phyloP scores from a whole-genome alignment of 192 early-diverging fungal genomes.

The Linnemannia hyalina region DNA sequence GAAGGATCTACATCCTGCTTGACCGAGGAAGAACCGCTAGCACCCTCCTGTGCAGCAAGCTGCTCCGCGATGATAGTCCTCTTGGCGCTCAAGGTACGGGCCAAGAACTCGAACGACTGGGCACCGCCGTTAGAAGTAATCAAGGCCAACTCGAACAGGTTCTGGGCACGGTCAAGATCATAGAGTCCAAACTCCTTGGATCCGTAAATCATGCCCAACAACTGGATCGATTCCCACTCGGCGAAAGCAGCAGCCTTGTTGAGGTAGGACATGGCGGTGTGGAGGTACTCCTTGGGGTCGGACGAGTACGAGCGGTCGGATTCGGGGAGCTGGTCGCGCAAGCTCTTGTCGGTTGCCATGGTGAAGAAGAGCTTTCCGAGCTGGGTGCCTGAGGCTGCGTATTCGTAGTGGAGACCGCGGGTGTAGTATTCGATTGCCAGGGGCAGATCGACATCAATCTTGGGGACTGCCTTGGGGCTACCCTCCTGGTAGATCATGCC shows the following conservation, averaged over 20 bases:
- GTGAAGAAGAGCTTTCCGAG: conserved; percentile 43
- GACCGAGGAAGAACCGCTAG: conserved; percentile 34
- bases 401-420: conserved; percentile 59
- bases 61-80: conserved; percentile 51
- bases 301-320: conserved; percentile 9
- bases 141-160: conserved; percentile 63
- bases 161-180: conserved; percentile 64
- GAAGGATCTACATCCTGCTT: conserved; percentile 36
- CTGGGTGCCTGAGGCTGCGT: conserved; percentile 62
- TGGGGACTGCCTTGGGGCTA: conserved; percentile 29
- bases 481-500: conserved; percentile 65
- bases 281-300: conserved; percentile 57
- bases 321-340: conserved; percentile 32
- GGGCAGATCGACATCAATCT: conserved; percentile 48
- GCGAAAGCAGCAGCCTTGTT: conserved; percentile 37
- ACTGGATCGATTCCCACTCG: conserved; percentile 62
- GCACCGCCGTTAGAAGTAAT: conserved; percentile 59
- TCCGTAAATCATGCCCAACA: conserved; percentile 67
- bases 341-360: conserved; percentile 25
- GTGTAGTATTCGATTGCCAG: conserved; percentile 58
- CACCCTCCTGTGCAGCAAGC: conserved; percentile 51
- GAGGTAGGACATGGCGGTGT: conserved; percentile 54
- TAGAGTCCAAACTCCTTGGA: conserved; percentile 64
- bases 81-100: conserved; percentile 59
- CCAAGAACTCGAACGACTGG: conserved; percentile 60